These are phyloP conservation scores for Phyllosticta capitalensis DNA, from an alignment of 2,329 filamentous ascomycete genomes.

Conservation along the genomic window DNA sequence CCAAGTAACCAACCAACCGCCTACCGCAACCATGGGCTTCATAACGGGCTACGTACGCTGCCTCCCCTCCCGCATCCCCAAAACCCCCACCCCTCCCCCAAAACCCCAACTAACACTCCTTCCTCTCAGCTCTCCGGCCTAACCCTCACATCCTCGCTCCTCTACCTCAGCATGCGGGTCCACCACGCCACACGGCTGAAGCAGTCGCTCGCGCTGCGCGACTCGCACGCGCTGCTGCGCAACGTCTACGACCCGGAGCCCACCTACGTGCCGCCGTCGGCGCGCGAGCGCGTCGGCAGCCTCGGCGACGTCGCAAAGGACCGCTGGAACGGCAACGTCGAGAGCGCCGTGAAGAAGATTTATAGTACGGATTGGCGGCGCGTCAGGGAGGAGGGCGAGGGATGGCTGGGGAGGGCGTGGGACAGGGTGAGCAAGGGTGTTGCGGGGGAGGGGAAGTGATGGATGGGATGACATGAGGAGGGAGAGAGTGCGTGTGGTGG, in stretches of 20 bases:
- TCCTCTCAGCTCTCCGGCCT: conserved; percentile 38
- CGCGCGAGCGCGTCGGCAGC: conserved; percentile 31
- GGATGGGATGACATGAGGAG: conserved; percentile 6
- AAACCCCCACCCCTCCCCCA: background rate
- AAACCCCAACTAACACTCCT: conserved; percentile 7
- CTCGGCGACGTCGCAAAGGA: conserved; percentile 40
- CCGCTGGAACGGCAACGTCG: conserved; percentile 39
- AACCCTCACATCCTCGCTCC: conserved; percentile 38
- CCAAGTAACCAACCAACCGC: background rate
- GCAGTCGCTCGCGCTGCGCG: conserved; percentile 37
- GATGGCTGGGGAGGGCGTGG: conserved; percentile 26
- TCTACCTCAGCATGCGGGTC: conserved; percentile 31
- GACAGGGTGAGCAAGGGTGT: conserved; percentile 9
- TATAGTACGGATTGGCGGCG: conserved; percentile 38
- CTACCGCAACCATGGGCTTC: conserved; percentile 36
- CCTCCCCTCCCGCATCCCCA: background rate
- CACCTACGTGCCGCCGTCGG: conserved; percentile 26
- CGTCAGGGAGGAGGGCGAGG: conserved; percentile 32
- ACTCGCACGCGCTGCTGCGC: conserved; percentile 35
- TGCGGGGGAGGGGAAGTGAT: conserved; percentile 9
- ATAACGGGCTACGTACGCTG: conserved; percentile 40
- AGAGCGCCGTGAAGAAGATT: conserved; percentile 32
- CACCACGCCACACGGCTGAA: conserved; percentile 38
- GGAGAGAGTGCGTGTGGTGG: background rate
- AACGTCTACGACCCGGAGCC: conserved; percentile 36